Evolutionary conservation across 2,329 filamentous ascomycete species (phyloP).

Genomic region (Verticillium nonalfalfae): DNA sequence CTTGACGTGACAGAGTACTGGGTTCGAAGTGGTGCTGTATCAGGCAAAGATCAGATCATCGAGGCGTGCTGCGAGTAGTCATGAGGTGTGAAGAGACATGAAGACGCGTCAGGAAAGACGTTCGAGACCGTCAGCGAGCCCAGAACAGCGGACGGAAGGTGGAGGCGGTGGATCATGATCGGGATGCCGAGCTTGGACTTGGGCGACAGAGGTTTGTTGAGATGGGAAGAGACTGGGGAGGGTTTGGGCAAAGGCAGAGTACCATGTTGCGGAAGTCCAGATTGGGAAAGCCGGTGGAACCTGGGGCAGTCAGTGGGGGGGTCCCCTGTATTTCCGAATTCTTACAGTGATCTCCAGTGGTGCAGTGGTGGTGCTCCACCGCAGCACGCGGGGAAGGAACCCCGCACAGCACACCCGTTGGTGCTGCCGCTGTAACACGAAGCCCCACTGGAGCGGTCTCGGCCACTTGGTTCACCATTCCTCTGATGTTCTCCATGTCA

Average conservation of each 20-base stretch:
- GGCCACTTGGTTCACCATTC: background rate
- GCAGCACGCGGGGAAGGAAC: background rate
- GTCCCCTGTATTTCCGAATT: background rate
- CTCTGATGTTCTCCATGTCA: background rate
- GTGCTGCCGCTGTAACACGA: background rate
- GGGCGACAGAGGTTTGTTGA: background rate
- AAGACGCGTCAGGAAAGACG: background rate
- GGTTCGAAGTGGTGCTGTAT: background rate
- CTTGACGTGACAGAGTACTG: background rate
- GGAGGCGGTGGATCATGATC: background rate
- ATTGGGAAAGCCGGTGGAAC: background rate
- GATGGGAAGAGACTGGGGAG: background rate
- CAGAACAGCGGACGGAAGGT: background rate
- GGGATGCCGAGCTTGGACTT: constrained; percentile 1
- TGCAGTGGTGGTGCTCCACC: background rate
- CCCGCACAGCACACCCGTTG: background rate
- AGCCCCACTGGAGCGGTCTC: background rate
- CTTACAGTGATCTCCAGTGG: background rate
- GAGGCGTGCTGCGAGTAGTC: background rate
- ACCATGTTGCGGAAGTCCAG: background rate
- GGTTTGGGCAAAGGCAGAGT: background rate
- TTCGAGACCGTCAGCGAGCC: background rate
- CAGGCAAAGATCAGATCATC: background rate
- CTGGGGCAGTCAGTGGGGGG: background rate
- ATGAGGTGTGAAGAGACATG: background rate